Evolutionary conservation across 306 rosid species (phyloP), one percentile per base, ranked within the genome.

Genomic region (Quillaja saponaria): DNA sequence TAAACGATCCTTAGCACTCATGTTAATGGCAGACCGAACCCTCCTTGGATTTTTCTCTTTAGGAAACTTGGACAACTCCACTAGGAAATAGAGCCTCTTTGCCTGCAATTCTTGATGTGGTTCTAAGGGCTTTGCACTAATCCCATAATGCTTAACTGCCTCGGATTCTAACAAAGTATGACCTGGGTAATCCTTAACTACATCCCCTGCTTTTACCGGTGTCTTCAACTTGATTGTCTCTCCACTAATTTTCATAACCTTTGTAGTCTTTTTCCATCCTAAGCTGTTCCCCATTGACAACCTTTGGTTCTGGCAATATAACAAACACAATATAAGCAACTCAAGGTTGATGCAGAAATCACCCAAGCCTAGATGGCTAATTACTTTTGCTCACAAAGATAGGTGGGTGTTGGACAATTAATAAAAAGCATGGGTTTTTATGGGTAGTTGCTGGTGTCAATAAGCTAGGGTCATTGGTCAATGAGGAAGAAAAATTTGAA

Each of bases 1-100:
- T 0, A 94, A 85, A 58, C 90, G 61, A 49, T 94, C 99, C 56
- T 89, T 94, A 4, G 99, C 99, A 11, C 86, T 74, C 97, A 94
- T 83, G 73, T 80, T 76, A 14, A 94, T 94, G 14, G 87, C 96
- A 0, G 99, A 94, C 64, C 80, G 81, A 34, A 83, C 96, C 63
- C 97, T 79, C 13, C 97, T 81, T 0, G 96, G 75, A 9, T 57
- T 61, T 20, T 8, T 49, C 72, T 77, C 84, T 0, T 50, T 73
- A 8, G 57, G 7, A 38, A 6, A 11, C 42, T 67, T 60, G 0
- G 99, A 95, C 28, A 87, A 59, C 55, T 94, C 86, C 39, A 94
- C 94, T 1, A 89, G 97, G 49, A 94, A 89, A 34, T 94, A 94
- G 8, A 89, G 83, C 56, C 86, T 72, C 15, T 72, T 85, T 0